Percentiles rank a stretch among this genome's conserved stretches.
Evolutionary conservation across 805 yeast genomes (phyloP).

Genomic region (Hemisphaericaspora nanyangensis): DNA sequence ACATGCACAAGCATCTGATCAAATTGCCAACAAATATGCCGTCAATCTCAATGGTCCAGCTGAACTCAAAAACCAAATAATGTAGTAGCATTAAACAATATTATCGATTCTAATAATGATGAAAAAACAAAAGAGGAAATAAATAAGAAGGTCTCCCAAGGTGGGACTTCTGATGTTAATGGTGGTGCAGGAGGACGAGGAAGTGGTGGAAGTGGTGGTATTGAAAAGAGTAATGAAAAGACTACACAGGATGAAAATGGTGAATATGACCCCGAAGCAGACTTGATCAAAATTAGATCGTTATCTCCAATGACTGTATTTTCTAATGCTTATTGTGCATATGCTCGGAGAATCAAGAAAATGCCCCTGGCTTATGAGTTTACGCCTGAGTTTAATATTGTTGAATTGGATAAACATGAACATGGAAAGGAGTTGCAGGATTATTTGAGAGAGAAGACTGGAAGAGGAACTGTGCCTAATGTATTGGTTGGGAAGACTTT

Average conservation of each 20-base stretch:
- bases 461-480: conserved; percentile 89
- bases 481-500: conserved; percentile 62
- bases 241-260: conserved; percentile 3
- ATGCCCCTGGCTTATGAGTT: conserved; percentile 61
- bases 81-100: conserved; percentile 13
- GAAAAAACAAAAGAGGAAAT: conserved; percentile 38
- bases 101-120: conserved; percentile 33
- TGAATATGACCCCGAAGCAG: conserved; percentile 28
- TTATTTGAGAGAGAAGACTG: conserved; percentile 63
- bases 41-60: not conserved
- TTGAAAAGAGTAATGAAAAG: conserved; percentile 7
- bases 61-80: not conserved
- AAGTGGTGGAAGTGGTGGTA: not conserved
- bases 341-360: conserved; percentile 65
- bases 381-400: conserved; percentile 66
- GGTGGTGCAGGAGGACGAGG: no score
- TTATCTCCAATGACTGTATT: conserved; percentile 65
- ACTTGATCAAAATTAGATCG: conserved; percentile 51
- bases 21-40: conserved; percentile 5
- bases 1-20: conserved; percentile 10
- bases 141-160: conserved; percentile 28
- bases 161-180: no score
- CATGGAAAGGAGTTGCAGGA: conserved; percentile 75
- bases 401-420: conserved; percentile 79
- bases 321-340: conserved; percentile 65